Evolutionary conservation across 768 basidiomycete genomes (phyloP), one percentile per base, ranked within the genome.

Genomic region (Boletus patriciae): DNA sequence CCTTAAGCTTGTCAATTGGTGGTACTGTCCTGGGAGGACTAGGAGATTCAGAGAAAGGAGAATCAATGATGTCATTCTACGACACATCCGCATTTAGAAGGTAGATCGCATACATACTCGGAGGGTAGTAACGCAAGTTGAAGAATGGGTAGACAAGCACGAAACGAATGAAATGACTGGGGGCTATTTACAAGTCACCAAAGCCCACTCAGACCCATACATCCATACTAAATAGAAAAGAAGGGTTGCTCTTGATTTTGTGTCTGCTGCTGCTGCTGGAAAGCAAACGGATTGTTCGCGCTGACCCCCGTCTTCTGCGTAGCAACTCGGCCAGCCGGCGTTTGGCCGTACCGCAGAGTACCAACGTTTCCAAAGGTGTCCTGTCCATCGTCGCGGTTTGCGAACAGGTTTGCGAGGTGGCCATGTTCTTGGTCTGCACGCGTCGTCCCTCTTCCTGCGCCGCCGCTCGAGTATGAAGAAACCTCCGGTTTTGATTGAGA

Each of bases 331-430:
- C 84, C 83, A 18, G 82, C 84, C 36, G 80, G 77, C 0, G 83
- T 82, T 48, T 83, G 77, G 2, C 85, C 85, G 57, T 84, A 90
- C 79, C 94, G 83, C 59, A 96, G 69, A 50, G 77, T 59, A 19
- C 96, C 96, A 33, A 84, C 64, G 70, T 98, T 99, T 49, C 96
- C 96, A 68, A 98, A 98, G 51, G 96, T 96, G 74, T 99, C 97
- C 69, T 90, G 78, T 2, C 97, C 96, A 63, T 92, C 94, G 54
- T 97, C 95, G 49, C 88, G 80, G 66, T 90, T 92, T 7, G 92
- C 95, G 60, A 98, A 86, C 63, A 98, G 73, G 51, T 72, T 77
- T 3, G 95, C 94, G 51, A 99, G 82, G 37, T 87, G 82, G 15
- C 83, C 69, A 66, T 92, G 81, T 55, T 85, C 82, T 58, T 90